Conservation (phyloP, 257 asterid genomes). For the Hygrophila difformis region DNA sequence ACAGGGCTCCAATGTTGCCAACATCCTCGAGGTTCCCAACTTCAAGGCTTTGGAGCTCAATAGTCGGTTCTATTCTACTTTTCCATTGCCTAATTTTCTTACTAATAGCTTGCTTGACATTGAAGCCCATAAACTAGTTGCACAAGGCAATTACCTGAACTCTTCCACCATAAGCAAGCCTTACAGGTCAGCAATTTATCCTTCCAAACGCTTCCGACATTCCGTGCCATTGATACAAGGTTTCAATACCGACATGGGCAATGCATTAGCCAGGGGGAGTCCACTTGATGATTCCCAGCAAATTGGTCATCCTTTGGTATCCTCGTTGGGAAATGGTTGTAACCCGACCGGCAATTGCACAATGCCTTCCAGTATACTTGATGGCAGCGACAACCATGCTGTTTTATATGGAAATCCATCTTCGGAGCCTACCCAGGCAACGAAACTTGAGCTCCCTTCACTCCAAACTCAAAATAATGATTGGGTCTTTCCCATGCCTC, state of each 20-base stretch:
- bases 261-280: slow-evolving; percentile 17
- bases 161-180: slow-evolving; percentile 27
- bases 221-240: slow-evolving; percentile 27
- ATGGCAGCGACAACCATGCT: slow-evolving; percentile 55
- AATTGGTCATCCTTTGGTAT: slow-evolving; percentile 31
- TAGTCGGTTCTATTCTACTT: slow-evolving; percentile 29
- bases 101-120: slow-evolving; percentile 33
- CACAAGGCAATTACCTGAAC: slow-evolving; percentile 28
- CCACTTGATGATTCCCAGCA: slow-evolving; percentile 31
- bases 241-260: slow-evolving; percentile 15
- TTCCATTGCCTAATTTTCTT: slow-evolving; percentile 32
- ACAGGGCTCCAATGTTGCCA: slow-evolving; percentile 30
- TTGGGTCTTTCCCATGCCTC: slow-evolving; percentile 69
- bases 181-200: slow-evolving; percentile 29
- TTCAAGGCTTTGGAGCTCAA: slow-evolving; percentile 35
- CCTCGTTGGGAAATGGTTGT: slow-evolving; percentile 28
- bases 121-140: slow-evolving; percentile 32
- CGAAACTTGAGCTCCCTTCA: slow-evolving; percentile 96
- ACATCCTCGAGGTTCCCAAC: slow-evolving; percentile 42
- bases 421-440: slow-evolving; percentile 62
- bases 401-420: slow-evolving; percentile 56
- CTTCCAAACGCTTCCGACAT: slow-evolving; percentile 46
- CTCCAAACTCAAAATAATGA: slow-evolving; percentile 65
- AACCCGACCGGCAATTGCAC: slow-evolving; percentile 20
- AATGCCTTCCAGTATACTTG: slow-evolving; percentile 24